Conservation (phyloP, 495 filamentous ascomycete species). For the Monascus purpureus region DNA sequence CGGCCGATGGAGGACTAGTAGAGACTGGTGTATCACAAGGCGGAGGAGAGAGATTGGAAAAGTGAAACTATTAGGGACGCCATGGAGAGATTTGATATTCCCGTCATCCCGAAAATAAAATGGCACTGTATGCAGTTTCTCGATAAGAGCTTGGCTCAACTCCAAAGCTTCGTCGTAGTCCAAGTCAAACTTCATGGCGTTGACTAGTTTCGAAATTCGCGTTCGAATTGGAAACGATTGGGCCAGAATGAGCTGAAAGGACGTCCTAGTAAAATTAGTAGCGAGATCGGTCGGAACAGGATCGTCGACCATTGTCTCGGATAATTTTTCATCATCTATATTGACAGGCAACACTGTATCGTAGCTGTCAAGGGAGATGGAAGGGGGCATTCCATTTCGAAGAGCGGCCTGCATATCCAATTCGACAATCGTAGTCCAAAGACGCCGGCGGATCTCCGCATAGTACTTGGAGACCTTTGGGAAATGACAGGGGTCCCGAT, state of each 20-base stretch:
- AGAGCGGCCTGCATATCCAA: conserved; percentile 41
- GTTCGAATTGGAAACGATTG: conserved; percentile 34
- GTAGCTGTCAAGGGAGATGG: conserved; percentile 29
- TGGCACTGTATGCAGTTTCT: conserved; percentile 16
- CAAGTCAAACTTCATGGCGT: conserved; percentile 30
- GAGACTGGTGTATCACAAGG: conserved; percentile 35
- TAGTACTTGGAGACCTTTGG: conserved; percentile 30
- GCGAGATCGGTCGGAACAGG: conserved; percentile 15
- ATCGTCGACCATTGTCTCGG: conserved; percentile 22
- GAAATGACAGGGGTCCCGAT: conserved; percentile 43
- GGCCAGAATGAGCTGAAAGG: conserved; percentile 36
- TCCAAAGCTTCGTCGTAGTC: conserved; percentile 38
- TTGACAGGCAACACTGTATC: conserved; percentile 41
- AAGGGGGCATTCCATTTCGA: conserved; percentile 39
- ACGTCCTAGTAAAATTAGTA: conserved; percentile 30
- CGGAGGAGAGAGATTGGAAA: conserved; percentile 22
- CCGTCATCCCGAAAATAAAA: conserved; percentile 14
- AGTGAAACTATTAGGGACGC: conserved; percentile 12
- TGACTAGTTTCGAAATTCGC: conserved; percentile 34
- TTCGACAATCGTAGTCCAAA: conserved; percentile 53
- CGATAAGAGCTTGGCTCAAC: conserved; percentile 27
- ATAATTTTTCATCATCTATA: conserved; percentile 41
- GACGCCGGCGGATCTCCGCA: conserved; percentile 40
- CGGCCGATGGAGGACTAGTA: conserved; percentile 38
- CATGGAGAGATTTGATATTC: conserved; percentile 8